Percentiles rank a stretch among this genome's conserved stretches.
Conservation (phyloP, 116 monocot genomes). For the Phalaenopsis hybrid region DNA sequence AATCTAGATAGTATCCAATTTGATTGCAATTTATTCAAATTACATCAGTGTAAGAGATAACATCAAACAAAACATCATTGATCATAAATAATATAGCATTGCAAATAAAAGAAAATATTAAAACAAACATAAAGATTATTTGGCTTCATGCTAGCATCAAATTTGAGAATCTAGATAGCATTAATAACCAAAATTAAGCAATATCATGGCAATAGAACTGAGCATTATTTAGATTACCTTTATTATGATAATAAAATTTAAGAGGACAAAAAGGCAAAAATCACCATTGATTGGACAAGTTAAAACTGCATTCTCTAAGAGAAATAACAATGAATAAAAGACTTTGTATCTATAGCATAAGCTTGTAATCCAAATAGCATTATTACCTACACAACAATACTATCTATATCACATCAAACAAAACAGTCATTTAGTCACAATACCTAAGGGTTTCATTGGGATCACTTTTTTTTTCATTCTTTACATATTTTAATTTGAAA, state of each 20-base stretch:
- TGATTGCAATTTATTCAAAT: not conserved
- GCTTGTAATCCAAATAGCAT: not conserved
- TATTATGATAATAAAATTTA: not conserved
- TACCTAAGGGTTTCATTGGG: no score
- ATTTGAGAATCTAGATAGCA: not conserved
- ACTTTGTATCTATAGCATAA: not conserved
- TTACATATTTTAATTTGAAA: no score
- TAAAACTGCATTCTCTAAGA: not conserved
- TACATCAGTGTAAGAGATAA: not conserved
- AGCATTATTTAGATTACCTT: not conserved
- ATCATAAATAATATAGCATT: not conserved
- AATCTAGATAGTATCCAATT: not conserved
- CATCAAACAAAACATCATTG: not conserved
- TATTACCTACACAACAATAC: not conserved
- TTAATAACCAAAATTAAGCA: not conserved
- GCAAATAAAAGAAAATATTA: not conserved
- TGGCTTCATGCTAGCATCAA: not conserved
- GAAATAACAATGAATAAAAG: no score
- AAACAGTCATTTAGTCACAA: not conserved
- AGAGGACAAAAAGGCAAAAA: not conserved
- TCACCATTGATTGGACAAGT: not conserved
- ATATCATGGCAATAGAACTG: not conserved
- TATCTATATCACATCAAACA: not conserved
- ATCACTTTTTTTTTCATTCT: no score
- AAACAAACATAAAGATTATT: not conserved